Evolutionary conservation across 2,329 filamentous ascomycete species (phyloP), one percentile per base, ranked within the genome.

Genomic region (Colletotrichum endophyticum): DNA sequence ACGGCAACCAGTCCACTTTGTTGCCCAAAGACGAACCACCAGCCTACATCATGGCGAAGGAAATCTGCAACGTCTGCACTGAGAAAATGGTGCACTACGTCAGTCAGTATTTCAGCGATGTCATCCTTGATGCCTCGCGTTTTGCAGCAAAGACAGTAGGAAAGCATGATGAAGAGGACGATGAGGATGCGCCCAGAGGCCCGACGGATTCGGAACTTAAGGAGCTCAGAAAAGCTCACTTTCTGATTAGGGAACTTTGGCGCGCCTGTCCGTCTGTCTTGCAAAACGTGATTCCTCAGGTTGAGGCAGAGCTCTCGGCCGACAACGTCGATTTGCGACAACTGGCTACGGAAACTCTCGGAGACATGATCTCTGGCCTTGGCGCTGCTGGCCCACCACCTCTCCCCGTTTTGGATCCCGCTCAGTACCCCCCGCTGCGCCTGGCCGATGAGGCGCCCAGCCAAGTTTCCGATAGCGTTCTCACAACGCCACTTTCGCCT

Each of bases 1-100:
- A 96, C 81, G 92, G 92, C 57, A 95, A 92, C 81, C 96, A 98
- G 82, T 95, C 93, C 1, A 98, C 95, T 0, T 89, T 98, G 22
- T 88, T 95, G n/a, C 88, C 95, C 70, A 98, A 98, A 82, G 94
- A 97, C 78, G 94, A 98, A 72, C 96, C 97, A 2, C 92, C 96
- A 19, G 96, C 97, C 2, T 99, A 99, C 86, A 94, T 97, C 82
- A 98, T 99, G 94, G 96, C 97, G 27, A 98, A 98, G 85, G 95
- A 95, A 4, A 93, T 99, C 61, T 99, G 97, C 87, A 97, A 96
- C 81, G 91, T 91, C 22, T 98, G 94, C 80, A 92, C 95, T 1
- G 96, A 98, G 80, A 98, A 98, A 85, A 98, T 99, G 96, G 94
- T 95, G 2, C 94, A 96, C 77, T 95, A 98, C 79, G 94, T 99